phyloP scores from a whole-genome alignment of 108 stramenopile genomes.

The Chaetoceros muelleri region DNA sequence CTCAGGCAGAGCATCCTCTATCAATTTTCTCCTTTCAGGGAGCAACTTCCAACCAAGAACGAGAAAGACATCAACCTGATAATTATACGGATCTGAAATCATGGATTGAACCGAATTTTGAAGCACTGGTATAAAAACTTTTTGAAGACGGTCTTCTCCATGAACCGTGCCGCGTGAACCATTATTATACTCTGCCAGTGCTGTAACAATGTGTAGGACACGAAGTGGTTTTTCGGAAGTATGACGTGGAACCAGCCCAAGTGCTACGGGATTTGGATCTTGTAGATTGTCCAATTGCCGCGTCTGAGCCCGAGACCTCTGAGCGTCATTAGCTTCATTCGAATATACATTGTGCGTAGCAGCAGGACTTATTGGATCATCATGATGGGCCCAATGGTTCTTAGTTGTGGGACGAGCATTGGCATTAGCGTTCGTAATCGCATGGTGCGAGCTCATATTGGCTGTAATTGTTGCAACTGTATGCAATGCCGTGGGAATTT shows the following conservation, averaged over 20 bases:
- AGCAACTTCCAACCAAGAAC: slow-evolving; percentile 28
- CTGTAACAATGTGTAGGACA: slow-evolving; percentile 61
- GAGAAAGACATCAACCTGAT: slow-evolving; percentile 62
- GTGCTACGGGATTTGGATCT: too few species aligned
- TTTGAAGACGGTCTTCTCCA: slow-evolving; percentile 56
- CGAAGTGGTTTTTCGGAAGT: slow-evolving; percentile 12
- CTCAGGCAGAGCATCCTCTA: slow-evolving; percentile 35
- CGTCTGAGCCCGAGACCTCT: too few species aligned
- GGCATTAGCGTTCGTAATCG: too few species aligned
- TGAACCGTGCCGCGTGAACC: slow-evolving; percentile 35
- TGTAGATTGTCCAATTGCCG: too few species aligned
- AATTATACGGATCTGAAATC: slow-evolving; percentile 28
- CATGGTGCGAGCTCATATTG: too few species aligned
- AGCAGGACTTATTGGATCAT: too few species aligned
- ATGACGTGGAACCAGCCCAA: background rate
- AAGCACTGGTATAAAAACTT: slow-evolving; percentile 51
- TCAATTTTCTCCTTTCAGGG: slow-evolving; percentile 23
- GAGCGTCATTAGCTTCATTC: too few species aligned
- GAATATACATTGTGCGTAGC: too few species aligned
- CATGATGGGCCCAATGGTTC: too few species aligned
- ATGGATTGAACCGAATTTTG: slow-evolving; percentile 52
- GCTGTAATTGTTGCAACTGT: too few species aligned
- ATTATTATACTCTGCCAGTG: slow-evolving; percentile 56
- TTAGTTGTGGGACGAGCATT: too few species aligned
- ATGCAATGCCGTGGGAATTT: background rate